phyloP scores from a whole-genome alignment of 495 filamentous ascomycete species.

The Aspergillus homomorphus region DNA sequence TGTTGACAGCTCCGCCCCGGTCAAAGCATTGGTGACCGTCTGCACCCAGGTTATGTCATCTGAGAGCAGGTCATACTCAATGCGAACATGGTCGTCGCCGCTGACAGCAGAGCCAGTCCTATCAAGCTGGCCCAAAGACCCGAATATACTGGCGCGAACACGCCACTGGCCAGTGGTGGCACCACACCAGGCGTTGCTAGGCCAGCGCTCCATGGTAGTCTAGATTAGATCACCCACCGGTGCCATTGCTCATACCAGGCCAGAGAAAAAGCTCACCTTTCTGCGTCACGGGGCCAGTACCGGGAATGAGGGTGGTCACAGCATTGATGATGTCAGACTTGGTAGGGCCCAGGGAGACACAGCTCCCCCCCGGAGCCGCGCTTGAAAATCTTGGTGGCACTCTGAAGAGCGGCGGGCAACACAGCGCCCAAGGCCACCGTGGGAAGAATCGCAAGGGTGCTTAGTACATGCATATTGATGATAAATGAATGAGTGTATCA shows the following conservation, averaged over 20 bases:
- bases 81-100: conserved; percentile 31
- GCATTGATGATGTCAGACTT: conserved; percentile 40
- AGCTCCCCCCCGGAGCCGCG: conserved; percentile 38
- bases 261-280: conserved; percentile 40
- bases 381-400: conserved; percentile 13
- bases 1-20: conserved; percentile 29
- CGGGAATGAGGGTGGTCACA: conserved; percentile 41
- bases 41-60: conserved; percentile 36
- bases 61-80: conserved; percentile 32
- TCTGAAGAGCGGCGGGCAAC: neutral
- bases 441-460: neutral
- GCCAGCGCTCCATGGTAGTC: conserved; percentile 36
- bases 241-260: conserved; percentile 46
- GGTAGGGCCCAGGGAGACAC: conserved; percentile 39
- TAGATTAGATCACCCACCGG: conserved; percentile 43
- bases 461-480: conserved; percentile 1
- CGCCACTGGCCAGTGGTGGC: conserved; percentile 37
- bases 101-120: conserved; percentile 27
- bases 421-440: neutral
- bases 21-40: conserved; percentile 34
- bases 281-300: conserved; percentile 34
- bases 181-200: conserved; percentile 35
- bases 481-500: neutral
- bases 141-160: conserved; percentile 41
- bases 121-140: conserved; percentile 36